Base-by-base conservation (phyloP, 129 eudicot genomes). In the Centella asiatica region DNA sequence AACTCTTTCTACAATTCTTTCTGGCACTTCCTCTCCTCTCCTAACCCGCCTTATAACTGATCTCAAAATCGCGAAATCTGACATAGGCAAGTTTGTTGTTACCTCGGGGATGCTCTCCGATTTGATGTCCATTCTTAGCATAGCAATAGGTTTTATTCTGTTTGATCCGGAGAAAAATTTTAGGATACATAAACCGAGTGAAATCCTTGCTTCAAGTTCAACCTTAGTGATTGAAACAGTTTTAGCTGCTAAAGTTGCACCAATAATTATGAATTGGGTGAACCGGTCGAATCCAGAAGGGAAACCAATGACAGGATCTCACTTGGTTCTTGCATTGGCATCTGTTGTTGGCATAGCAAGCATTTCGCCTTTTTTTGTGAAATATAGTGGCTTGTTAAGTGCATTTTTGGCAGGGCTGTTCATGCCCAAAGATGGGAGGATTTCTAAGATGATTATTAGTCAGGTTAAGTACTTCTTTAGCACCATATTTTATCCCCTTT, bases 371-470 rank as follows among this genome's bases (percentile, higher is more conserved):
- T 17, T 73, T 55, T 47, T 69, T 3, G 81, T 78, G 4, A 50
- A 53, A 8, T 90, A 72, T 46, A 67, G 85, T 50, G 81, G 81
- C 60, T 64, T 84, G 31, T 34, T 90, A 52, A 90, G 97, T 40
- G 80, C 86, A 4, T 86, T 90, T 59, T 60, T 90, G 60, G 89
- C 94, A 0, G 97, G 97, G 5, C 44, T 86, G 9, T 83, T 77
- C 19, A 81, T 90, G 89, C 97, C 97, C 1, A 76, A 93, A 12
- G 94, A 86, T 25, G 95, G 97, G 60, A 71, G 97, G 73, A 72
- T 90, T 20, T 74, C 97, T 0, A 80, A 72, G 71, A 37, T 90
- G 85, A 62, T 86, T 23, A 72, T 78, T 0, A 86, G 79, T 5
- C 82, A 78, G 55, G 89, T 84, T 15, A 90, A 81, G 75, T 86